Percentiles rank a stretch among this genome's conserved stretches.
Conservation (phyloP, 495 filamentous ascomycete species). For the Monascus purpureus region DNA sequence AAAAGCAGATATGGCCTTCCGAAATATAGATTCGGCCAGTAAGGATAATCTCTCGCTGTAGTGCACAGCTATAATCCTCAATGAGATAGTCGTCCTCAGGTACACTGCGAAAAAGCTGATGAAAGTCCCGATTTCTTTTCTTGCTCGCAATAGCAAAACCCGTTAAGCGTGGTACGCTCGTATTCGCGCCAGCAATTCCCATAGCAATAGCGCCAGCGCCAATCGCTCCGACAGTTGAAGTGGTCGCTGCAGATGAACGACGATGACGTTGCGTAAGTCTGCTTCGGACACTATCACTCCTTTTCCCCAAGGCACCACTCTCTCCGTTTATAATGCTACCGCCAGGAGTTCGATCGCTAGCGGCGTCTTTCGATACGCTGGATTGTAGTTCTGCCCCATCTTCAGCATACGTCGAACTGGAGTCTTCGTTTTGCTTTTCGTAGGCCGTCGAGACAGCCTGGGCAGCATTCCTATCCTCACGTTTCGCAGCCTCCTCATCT, state of each 20-base stretch:
- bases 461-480: slow-evolving; percentile 43
- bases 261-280: slow-evolving; percentile 57
- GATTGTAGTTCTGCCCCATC: slow-evolving; percentile 20
- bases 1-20: slow-evolving; percentile 95
- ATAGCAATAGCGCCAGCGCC: slow-evolving; percentile 50
- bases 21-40: slow-evolving; percentile 93
- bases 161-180: slow-evolving; percentile 60
- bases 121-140: slow-evolving; percentile 92
- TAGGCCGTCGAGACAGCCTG: slow-evolving; percentile 50
- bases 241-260: slow-evolving; percentile 76
- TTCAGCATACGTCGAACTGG: slow-evolving; percentile 12
- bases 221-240: slow-evolving; percentile 56
- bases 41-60: slow-evolving; percentile 90
- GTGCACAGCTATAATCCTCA: slow-evolving; percentile 93
- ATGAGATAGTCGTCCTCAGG: slow-evolving; percentile 97
- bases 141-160: slow-evolving; percentile 94
- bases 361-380: slow-evolving; percentile 20
- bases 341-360: slow-evolving; percentile 45
- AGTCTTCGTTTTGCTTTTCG: slow-evolving; percentile 27
- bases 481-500: slow-evolving; percentile 39
- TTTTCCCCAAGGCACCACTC: slow-evolving; percentile 37
- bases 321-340: slow-evolving; percentile 60
- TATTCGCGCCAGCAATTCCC: slow-evolving; percentile 42
- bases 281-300: slow-evolving; percentile 75
- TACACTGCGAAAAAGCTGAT: slow-evolving; percentile 84